Evolutionary conservation across 768 basidiomycete genomes (phyloP).

Genomic region (Pholiota microspora): DNA sequence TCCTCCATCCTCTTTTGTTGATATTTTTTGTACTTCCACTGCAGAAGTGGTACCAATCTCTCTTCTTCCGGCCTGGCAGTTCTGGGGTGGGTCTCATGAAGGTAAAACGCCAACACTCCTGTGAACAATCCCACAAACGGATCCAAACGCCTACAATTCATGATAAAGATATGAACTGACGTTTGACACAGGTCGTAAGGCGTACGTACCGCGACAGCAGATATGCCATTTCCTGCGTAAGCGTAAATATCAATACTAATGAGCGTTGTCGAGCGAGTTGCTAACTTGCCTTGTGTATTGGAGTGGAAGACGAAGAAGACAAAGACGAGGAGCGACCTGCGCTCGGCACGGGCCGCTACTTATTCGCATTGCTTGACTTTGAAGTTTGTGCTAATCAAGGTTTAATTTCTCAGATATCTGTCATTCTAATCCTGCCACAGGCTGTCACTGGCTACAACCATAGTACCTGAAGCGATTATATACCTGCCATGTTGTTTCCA

Average conservation of each 20-base stretch:
- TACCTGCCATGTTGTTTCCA: background rate
- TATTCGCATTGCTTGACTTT: background rate
- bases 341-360: too few species aligned
- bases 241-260: background rate
- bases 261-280: background rate
- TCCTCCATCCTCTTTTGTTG: constrained; percentile 27
- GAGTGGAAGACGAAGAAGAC: background rate
- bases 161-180: constrained; percentile 8
- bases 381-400: background rate
- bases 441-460: background rate
- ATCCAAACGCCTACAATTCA: constrained; percentile 55
- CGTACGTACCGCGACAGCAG: constrained; percentile 32
- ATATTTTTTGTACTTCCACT: constrained; percentile 66
- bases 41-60: constrained; percentile 49
- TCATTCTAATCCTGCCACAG: too few species aligned
- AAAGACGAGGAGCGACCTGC: too few species aligned
- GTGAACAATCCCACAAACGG: constrained; percentile 76
- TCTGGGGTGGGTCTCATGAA: constrained; percentile 79
- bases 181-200: constrained; percentile 1
- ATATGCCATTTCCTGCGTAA: background rate
- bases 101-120: constrained; percentile 73
- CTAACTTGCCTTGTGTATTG: background rate
- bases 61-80: constrained; percentile 58
- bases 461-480: background rate
- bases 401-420: too few species aligned